A percentile compares a stretch with the other conserved stretches of the same genome.
phyloP scores from a whole-genome alignment of 352 stramenopile species.

The Pythium dissotocum region DNA sequence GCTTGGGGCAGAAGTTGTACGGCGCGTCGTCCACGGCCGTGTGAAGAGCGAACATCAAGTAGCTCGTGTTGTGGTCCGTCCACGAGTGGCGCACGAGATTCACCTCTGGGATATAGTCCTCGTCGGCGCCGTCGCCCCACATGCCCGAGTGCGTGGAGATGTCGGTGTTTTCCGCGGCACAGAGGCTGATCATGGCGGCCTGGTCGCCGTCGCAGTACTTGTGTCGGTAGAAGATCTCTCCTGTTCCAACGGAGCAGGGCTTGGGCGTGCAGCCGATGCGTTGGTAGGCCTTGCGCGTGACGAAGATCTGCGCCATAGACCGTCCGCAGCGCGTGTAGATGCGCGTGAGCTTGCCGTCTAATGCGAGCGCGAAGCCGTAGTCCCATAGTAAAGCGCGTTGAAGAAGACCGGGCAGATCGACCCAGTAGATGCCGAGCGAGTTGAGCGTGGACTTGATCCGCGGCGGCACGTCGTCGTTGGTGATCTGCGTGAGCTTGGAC shows the following conservation, averaged over 20 bases:
- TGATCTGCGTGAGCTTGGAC: conserved; percentile 33
- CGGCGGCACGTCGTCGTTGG: conserved; percentile 27
- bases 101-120: conserved; percentile 49
- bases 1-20: conserved; percentile 49
- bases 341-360: conserved; percentile 32
- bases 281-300: conserved; percentile 55
- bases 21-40: conserved; percentile 42
- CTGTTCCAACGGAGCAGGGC: conserved; percentile 28
- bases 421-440: conserved; percentile 42
- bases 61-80: conserved; percentile 25
- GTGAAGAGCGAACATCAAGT: conserved; percentile 64
- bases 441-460: conserved; percentile 35
- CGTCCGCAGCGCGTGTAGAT: conserved; percentile 67
- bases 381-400: conserved; percentile 75
- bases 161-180: conserved; percentile 45
- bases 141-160: conserved; percentile 42
- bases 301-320: conserved; percentile 68
- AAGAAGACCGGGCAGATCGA: conserved; percentile 50
- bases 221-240: conserved; percentile 41
- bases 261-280: conserved; percentile 46
- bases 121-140: conserved; percentile 62
- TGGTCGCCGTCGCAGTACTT: conserved; percentile 44
- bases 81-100: conserved; percentile 58
- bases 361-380: conserved; percentile 54
- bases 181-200: conserved; percentile 49